Conservation (phyloP, 2,329 filamentous ascomycete species). For the Calonectria hongkongensis region DNA sequence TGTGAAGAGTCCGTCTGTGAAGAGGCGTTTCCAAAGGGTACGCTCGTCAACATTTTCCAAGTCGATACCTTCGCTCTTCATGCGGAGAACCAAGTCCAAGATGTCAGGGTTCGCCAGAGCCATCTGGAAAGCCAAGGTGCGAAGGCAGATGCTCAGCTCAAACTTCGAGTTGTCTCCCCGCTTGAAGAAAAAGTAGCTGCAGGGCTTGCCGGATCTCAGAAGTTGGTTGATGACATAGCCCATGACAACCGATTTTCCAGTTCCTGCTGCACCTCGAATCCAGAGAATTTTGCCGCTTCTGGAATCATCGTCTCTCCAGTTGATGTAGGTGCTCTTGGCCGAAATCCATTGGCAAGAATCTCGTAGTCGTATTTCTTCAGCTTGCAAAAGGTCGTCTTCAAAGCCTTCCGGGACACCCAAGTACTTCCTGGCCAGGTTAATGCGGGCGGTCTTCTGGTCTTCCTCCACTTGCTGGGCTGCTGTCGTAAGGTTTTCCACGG, state of each 20-base stretch:
- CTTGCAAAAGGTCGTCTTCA: constrained; percentile 41
- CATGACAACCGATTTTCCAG: constrained; percentile 61
- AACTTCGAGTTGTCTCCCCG: constrained; percentile 49
- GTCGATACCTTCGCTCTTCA: constrained; percentile 57
- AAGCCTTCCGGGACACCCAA: constrained; percentile 39
- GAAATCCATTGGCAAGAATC: constrained; percentile 46
- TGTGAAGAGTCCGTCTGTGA: constrained; percentile 40
- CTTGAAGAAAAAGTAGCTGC: constrained; percentile 55
- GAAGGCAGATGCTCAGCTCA: constrained; percentile 50
- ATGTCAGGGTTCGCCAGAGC: constrained; percentile 46
- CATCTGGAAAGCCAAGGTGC: constrained; percentile 58
- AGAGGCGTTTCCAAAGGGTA: constrained; percentile 49
- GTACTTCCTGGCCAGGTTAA: constrained; percentile 40
- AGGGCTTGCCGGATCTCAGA: constrained; percentile 15
- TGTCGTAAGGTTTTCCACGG: constrained; percentile 38
- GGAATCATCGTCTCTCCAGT: constrained; percentile 42
- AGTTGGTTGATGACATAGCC: constrained; percentile 58
- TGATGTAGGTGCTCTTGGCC: constrained; percentile 38
- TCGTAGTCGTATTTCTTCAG: constrained; percentile 36
- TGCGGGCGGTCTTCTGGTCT: constrained; percentile 29
- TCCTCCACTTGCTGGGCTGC: constrained; percentile 27
- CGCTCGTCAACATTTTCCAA: constrained; percentile 54
- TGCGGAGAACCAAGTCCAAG: constrained; percentile 52
- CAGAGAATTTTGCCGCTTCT: constrained; percentile 38
- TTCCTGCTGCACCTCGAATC: constrained; percentile 56